Base-by-base conservation (phyloP, 257 asterid species). In the Lavandula angustifolia region DNA sequence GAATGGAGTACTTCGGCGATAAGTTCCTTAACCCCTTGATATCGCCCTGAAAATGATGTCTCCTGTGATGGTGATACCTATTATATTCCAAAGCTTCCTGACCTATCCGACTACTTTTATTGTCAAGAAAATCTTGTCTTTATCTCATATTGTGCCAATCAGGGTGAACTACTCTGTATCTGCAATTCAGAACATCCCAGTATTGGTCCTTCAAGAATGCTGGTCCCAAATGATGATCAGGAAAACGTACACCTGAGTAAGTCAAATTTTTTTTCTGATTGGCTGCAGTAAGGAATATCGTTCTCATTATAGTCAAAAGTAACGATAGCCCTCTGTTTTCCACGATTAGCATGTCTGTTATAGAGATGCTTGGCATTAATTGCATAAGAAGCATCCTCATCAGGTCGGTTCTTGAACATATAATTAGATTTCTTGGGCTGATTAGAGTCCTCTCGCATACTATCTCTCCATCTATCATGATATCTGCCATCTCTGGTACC, bases 321-420 rank as follows among this genome's bases (percentile, higher is more conserved):
- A 22, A 22, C 51, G 66, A 56, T 54, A 43, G 52, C 68, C 43
- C 70, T 72, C 60, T 37, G 70, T 62, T 67, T 66, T 54, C 47
- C 52, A 70, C 13, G 67, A 68, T 57, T 53, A 54, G 29, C 71
- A 59, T 59, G 60, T 50, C 65, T 51, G 60, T 62, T 74, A 70
- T 56, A 35, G 66, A 37, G 60, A 69, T 64, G 62, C 71, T 61
- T 66, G 61, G 65, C 57, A 73, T 69, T 71, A 72, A 54, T 54
- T 44, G 60, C 65, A 60, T 66, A 40, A 47, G 72, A 79, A 60
- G 55, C 62, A 51, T 69, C 77, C 60, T 70, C 72, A 76, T 56
- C 65, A 43, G 71, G 41, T 54, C 46, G 65, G 34, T 59, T 67
- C 72, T 72, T 66, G 60, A 54, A 37, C 65, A 49, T 43, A 72